phyloP scores from a whole-genome alignment of 1,284 basidiomycete species.

The Puccinia hordei region DNA sequence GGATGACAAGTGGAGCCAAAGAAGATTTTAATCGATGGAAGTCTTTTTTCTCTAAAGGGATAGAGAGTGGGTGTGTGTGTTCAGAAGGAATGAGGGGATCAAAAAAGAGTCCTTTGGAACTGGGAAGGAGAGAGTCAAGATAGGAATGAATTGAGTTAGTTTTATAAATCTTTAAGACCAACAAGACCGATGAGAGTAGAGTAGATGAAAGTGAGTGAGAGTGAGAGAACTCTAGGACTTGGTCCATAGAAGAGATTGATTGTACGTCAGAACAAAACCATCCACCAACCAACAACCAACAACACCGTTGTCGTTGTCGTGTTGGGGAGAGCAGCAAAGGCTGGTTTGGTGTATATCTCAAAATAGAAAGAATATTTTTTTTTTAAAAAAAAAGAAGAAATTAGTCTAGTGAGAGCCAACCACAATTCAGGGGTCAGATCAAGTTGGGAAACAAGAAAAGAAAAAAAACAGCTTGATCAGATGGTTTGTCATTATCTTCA shows the following conservation, averaged over 20 bases:
- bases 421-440: slow-evolving; percentile 41
- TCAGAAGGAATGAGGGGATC: slow-evolving; percentile 21
- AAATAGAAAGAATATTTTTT: slow-evolving; percentile 26
- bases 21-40: no score
- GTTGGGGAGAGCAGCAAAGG: slow-evolving; percentile 28
- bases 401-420: slow-evolving; percentile 29
- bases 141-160: slow-evolving; percentile 24
- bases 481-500: slow-evolving; percentile 40
- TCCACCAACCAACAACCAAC: slow-evolving; percentile 30
- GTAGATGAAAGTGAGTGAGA: no score
- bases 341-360: slow-evolving; percentile 24
- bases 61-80: neutral
- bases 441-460: no score
- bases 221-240: no score
- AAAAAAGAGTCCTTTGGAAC: no score
- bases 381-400: neutral
- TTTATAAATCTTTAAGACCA: slow-evolving; percentile 19
- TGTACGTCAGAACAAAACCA: neutral
- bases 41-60: slow-evolving; percentile 16
- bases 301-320: no score
- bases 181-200: neutral
- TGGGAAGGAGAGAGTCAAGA: slow-evolving; percentile 9
- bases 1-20: slow-evolving; percentile 22
- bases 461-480: slow-evolving; percentile 37
- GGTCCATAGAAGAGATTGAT: no score